These are phyloP conservation scores for Aschersonia sp. DNA, from an alignment of 2,329 filamentous ascomycete species.

Conservation along the genomic window DNA sequence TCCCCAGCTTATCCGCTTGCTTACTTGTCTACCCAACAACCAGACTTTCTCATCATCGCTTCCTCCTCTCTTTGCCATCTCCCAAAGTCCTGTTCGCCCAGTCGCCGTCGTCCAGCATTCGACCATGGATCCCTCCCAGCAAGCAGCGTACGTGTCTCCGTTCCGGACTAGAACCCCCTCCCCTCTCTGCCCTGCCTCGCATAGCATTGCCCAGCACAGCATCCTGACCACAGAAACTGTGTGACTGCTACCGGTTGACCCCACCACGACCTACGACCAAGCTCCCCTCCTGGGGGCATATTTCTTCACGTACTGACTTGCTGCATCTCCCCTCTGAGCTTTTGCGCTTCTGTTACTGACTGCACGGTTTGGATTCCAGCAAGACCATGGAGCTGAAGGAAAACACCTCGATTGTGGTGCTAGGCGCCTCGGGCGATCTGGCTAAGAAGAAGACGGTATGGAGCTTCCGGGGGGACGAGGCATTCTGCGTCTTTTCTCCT, in stretches of 20 bases:
- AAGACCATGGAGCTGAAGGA: slow-evolving; percentile 94
- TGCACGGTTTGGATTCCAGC: slow-evolving; percentile 7
- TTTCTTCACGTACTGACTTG: background rate
- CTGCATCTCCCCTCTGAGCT: background rate
- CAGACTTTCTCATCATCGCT: background rate
- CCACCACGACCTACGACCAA: slow-evolving; percentile 4
- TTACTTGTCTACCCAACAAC: background rate
- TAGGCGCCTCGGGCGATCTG: slow-evolving; percentile 92
- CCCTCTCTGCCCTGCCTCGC: background rate
- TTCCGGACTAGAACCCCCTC: background rate
- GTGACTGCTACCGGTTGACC: background rate
- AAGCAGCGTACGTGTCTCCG: slow-evolving; percentile 4
- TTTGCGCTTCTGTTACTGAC: background rate
- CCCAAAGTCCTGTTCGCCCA: background rate
- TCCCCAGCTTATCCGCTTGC: slow-evolving; percentile 5
- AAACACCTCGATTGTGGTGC: slow-evolving; percentile 91
- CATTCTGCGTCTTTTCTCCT: background rate
- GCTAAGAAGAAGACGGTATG: slow-evolving; percentile 99
- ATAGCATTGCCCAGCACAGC: background rate
- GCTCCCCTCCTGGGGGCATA: slow-evolving; percentile 3
- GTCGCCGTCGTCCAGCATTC: background rate
- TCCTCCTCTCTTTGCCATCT: background rate
- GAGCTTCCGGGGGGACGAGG: background rate
- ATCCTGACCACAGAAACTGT: background rate
- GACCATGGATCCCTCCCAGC: slow-evolving; percentile 6